Evolutionary conservation across 2,329 filamentous ascomycete species (phyloP), one percentile per base, ranked within the genome.

Genomic region (Phialemonium atrogriseum): DNA sequence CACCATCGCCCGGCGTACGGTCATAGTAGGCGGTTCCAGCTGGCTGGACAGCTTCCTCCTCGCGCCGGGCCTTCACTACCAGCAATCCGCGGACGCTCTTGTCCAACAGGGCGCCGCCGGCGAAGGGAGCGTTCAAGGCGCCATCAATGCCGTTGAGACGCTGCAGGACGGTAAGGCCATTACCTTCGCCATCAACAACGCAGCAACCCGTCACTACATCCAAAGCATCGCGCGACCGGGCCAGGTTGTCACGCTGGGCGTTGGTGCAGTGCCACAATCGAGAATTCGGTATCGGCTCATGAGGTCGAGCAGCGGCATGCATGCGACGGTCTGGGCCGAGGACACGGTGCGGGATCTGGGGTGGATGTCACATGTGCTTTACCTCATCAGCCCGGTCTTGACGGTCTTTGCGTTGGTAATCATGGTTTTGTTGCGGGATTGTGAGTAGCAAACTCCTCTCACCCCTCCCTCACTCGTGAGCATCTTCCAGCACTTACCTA

Each of bases 61-160:
- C 3, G 72, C 69, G 2, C 75, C 75, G 0, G 75, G 76, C 0
- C 46, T 79, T 30, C 76, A 80, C 50, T 69, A 68, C 41, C 72
- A 79, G 42, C 71, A 78, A 42, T 60, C 65, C 4, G 72, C 71
- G 8, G 60, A 70, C 10, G 59, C 62, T 1, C 52, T 78, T 11
- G 59, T 59, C 36, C 51, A 58, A 3, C 60, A 66, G 34, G 55
- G 52, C 21, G 59, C 58, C 13, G 53, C 23, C 10, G 33, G 32
- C 11, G 23, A 25, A 5, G 25, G 30, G 15, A 32, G 25, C 12
- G 27, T 14, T 17, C 4, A 55, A 10, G 56, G 55, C 4, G 59
- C 49, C 59, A 5, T 62, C 58, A 53, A 62, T 49, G 36, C 63
- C 47, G 36, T 57, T 26, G 58, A 61, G 43, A 41, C 46, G 22